Evolutionary conservation across 1,284 basidiomycete species (phyloP).

Genomic region (Calocybe gambosa): DNA sequence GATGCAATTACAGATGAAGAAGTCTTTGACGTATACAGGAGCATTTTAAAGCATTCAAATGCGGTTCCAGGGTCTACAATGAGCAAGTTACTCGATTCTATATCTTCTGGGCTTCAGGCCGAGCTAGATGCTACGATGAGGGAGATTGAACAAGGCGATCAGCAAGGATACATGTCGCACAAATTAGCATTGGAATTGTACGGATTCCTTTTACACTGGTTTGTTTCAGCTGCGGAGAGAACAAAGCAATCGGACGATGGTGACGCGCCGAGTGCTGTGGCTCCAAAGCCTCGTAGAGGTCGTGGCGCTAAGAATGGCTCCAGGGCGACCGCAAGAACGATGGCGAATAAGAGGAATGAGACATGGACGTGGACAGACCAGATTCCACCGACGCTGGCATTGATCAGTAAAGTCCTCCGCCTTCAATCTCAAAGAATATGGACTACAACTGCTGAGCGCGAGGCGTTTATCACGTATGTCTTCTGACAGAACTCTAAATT

Average conservation of each 20-base stretch:
- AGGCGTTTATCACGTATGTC: conserved; percentile 75
- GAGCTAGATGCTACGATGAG: conserved; percentile 64
- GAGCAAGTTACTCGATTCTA: conserved; percentile 74
- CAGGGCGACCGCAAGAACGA: conserved; percentile 23
- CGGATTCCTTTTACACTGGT: conserved; percentile 85
- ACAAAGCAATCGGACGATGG: conserved; percentile 53
- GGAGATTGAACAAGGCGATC: conserved; percentile 67
- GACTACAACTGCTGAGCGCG: conserved; percentile 79
- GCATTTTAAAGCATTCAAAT: conserved; percentile 67
- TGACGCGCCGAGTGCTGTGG: conserved; percentile 42
- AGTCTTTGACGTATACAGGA: conserved; percentile 76
- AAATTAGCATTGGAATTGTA: conserved; percentile 80
- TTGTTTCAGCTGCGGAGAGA: conserved; percentile 72
- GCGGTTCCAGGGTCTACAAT: conserved; percentile 54
- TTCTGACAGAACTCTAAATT: background rate
- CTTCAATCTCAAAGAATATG: conserved; percentile 80
- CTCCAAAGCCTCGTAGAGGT: conserved; percentile 46
- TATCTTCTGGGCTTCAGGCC: conserved; percentile 63
- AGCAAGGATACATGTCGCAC: conserved; percentile 63
- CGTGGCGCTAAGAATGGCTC: conserved; percentile 53
- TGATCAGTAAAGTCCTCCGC: conserved; percentile 70
- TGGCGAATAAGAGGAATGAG: conserved; percentile 41
- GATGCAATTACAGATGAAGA: conserved; percentile 60
- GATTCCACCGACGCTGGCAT: conserved; percentile 59
- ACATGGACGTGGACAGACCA: conserved; percentile 78